phyloP scores from a whole-genome alignment of 202 grass and related monocot species.

The Setaria italica region DNA sequence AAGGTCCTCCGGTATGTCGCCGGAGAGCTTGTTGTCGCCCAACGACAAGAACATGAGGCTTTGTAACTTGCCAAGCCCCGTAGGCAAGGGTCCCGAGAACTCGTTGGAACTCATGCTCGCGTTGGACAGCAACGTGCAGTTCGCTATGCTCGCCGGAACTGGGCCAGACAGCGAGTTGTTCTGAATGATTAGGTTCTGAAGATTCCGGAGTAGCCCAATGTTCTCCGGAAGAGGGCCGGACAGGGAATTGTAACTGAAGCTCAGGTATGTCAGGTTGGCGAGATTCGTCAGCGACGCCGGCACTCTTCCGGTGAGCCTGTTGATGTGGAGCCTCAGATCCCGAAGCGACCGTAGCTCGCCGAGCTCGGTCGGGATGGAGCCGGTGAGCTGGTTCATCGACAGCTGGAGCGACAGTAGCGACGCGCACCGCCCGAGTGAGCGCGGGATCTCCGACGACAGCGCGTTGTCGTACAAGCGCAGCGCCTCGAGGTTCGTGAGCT shows the following conservation, averaged over 20 bases:
- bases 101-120: slow-evolving; percentile 61
- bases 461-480: slow-evolving; percentile 59
- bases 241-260: slow-evolving; percentile 58
- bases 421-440: slow-evolving; percentile 57
- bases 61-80: slow-evolving; percentile 60
- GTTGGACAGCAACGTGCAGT: slow-evolving; percentile 70
- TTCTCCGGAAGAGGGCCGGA: slow-evolving; percentile 64
- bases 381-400: slow-evolving; percentile 62
- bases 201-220: slow-evolving; percentile 57
- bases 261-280: slow-evolving; percentile 64
- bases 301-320: slow-evolving; percentile 58
- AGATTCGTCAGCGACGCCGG: slow-evolving; percentile 65
- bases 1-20: slow-evolving; percentile 71
- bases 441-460: slow-evolving; percentile 69
- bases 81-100: slow-evolving; percentile 60
- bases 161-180: slow-evolving; percentile 57
- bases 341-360: slow-evolving; percentile 65
- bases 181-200: slow-evolving; percentile 40
- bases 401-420: slow-evolving; percentile 52
- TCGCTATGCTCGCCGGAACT: slow-evolving; percentile 71
- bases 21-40: slow-evolving; percentile 25
- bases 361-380: slow-evolving; percentile 69
- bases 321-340: slow-evolving; percentile 52
- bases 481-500: slow-evolving; percentile 48
- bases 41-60: slow-evolving; percentile 57